Evolutionary conservation across 2,329 filamentous ascomycete genomes (phyloP).

Genomic region (Aspergillus ruber): DNA sequence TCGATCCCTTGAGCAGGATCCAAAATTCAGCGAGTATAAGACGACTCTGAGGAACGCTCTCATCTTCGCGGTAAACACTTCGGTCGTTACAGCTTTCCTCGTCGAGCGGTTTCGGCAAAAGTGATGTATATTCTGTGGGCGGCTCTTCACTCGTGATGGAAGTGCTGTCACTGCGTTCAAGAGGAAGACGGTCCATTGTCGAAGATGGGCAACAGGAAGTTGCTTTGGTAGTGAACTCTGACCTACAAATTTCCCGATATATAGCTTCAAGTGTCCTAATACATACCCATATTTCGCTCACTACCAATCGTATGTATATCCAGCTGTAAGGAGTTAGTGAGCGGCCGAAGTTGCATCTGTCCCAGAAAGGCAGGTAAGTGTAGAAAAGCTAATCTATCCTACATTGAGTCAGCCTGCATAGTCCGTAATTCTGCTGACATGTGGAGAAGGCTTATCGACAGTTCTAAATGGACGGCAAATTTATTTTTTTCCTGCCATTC

Average conservation of each 20-base stretch:
- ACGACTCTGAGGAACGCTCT: slow-evolving; percentile 24
- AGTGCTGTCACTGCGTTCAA: background rate
- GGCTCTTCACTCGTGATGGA: background rate
- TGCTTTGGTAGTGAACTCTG: too few relatives aligned
- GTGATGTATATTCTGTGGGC: slow-evolving; percentile 22
- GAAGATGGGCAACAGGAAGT: background rate
- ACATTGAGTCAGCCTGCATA: background rate
- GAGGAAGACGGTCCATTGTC: background rate
- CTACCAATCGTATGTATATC: background rate
- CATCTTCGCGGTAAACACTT: slow-evolving; percentile 27
- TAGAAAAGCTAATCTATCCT: background rate
- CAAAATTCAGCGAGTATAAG: slow-evolving; percentile 55
- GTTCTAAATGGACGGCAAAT: too few relatives aligned
- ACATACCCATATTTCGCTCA: too few relatives aligned
- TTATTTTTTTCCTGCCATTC: too few relatives aligned
- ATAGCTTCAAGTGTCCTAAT: too few relatives aligned
- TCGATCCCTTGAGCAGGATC: slow-evolving; percentile 60
- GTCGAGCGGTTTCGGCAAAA: slow-evolving; percentile 19
- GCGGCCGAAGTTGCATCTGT: background rate
- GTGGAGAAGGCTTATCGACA: background rate
- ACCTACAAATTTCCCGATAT: too few relatives aligned
- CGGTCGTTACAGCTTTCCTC: slow-evolving; percentile 1
- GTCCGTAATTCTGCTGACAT: background rate
- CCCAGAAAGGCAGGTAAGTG: background rate
- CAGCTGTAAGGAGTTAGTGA: background rate